Percentiles rank a stretch among this genome's conserved stretches.
Evolutionary conservation across 257 asterid genomes (phyloP).

Genomic region (Salvia hispanica): DNA sequence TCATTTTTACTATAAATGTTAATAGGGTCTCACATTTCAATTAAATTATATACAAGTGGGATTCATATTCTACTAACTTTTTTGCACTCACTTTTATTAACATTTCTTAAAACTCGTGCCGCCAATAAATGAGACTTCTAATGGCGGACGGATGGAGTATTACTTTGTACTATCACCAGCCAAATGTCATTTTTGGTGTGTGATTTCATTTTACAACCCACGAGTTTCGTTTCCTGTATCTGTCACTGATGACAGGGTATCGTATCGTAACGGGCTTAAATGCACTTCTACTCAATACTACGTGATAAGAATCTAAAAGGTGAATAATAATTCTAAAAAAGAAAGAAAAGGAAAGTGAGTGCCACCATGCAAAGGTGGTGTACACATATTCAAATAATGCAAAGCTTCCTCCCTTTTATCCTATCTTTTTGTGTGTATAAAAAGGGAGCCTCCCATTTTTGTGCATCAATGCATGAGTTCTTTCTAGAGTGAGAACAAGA

Average conservation of each 20-base stretch:
- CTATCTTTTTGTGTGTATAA: slow-evolving; percentile 39
- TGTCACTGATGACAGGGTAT: slow-evolving; percentile 9
- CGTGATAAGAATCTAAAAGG: slow-evolving; percentile 48
- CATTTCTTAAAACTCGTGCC: too few relatives aligned
- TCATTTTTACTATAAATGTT: too few relatives aligned
- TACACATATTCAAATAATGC: slow-evolving; percentile 35
- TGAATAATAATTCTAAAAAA: slow-evolving; percentile 28
- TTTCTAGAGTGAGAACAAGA: not conserved
- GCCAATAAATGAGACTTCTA: too few relatives aligned
- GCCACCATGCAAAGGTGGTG: slow-evolving; percentile 49
- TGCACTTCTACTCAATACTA: not conserved
- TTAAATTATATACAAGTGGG: too few relatives aligned
- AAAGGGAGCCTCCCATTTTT: slow-evolving; percentile 32
- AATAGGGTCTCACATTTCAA: too few relatives aligned
- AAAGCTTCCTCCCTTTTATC: slow-evolving; percentile 19
- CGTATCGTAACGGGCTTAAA: slow-evolving; percentile 20
- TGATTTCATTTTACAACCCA: too few relatives aligned
- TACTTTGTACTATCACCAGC: too few relatives aligned
- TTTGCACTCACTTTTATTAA: too few relatives aligned
- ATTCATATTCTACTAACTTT: too few relatives aligned
- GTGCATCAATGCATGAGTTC: slow-evolving; percentile 16
- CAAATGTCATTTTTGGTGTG: too few relatives aligned
- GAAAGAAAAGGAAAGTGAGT: slow-evolving; percentile 33
- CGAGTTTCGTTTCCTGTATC: too few relatives aligned
- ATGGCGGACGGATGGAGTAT: too few relatives aligned